These are phyloP conservation scores for Scheffersomyces titani DNA, from an alignment of 1,139 yeast genomes.

Conservation along the genomic window DNA sequence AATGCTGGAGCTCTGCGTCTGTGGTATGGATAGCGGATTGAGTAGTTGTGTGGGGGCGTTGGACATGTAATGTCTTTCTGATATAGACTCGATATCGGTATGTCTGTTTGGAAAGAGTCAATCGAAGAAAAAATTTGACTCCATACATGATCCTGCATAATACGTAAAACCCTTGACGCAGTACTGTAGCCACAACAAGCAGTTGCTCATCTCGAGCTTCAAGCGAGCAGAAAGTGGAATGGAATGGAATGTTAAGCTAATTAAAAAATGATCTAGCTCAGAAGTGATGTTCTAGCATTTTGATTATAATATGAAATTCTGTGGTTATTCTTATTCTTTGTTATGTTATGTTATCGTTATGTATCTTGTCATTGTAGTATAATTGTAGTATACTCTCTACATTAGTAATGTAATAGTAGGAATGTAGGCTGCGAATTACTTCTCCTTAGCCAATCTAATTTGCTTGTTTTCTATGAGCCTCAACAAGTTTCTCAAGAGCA, in stretches of 20 bases:
- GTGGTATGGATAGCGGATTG: neutral
- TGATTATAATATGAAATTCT: neutral
- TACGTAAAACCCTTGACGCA: neutral
- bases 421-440: neutral
- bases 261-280: neutral
- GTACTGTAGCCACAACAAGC: neutral
- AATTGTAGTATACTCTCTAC: neutral
- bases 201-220: neutral
- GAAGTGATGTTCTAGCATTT: neutral
- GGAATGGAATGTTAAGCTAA: neutral
- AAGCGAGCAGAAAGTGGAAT: neutral
- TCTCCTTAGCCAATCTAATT: constrained; percentile 19
- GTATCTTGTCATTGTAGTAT: neutral
- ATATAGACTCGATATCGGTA: neutral
- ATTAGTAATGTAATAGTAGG: neutral
- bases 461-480: constrained; percentile 71
- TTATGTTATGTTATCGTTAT: neutral
- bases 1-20: neutral
- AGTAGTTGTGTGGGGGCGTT: neutral
- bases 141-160: neutral
- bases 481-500: constrained; percentile 84
- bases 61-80: neutral
- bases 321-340: neutral
- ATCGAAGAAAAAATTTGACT: neutral
- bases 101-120: neutral